Evolutionary conservation across 2,329 filamentous ascomycete species (phyloP), one percentile per base, ranked within the genome.

Genomic region (Sordariomycetes sp.): DNA sequence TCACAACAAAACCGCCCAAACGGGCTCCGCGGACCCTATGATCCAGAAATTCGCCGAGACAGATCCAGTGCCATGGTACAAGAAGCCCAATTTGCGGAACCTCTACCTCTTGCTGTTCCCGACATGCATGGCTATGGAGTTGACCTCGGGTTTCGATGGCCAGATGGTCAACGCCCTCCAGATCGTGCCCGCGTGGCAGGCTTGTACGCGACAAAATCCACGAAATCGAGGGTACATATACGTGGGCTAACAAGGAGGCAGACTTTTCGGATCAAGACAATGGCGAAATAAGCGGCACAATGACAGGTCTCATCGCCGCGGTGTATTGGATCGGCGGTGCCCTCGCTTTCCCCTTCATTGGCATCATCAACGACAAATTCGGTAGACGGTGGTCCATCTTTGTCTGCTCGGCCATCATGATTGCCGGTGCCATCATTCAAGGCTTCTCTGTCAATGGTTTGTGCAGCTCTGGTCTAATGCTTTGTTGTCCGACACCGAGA

Each of bases 241-340:
- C 20, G 8, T n/a, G 20, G 14, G 14, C 19, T 20, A 4, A 19
- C 14, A 6, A 19, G 15, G 12, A n/a, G 20, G 11, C 18, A 47
- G 49, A 42, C 49, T 54, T 39, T 24, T 21, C 47, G 14, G 33
- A 16, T 26, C 16, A 25, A 21, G 25, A 43, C 38, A 17, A 36
- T 15, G 16, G 14, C 47, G 39, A 69, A 25, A 67, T 57, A 0
- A 36, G 52, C 21, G 65, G 61, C 10, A 57, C 59, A 4, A 11
- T 64, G 33, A 58, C 64, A 35, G 74, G 74, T 2, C 64, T 78
- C 35, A 63, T 79, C 20, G 65, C 67, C 2, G 70, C 74, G 2
- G 77, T 19, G 64, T 78, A 77, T 49, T 71, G 68, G 8, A 57
- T 78, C 3, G 73, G 74, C 10, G 70, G 72, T 14, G 66, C 78